phyloP scores from a whole-genome alignment of 441 rosid genomes.

The Capsella rubella region DNA sequence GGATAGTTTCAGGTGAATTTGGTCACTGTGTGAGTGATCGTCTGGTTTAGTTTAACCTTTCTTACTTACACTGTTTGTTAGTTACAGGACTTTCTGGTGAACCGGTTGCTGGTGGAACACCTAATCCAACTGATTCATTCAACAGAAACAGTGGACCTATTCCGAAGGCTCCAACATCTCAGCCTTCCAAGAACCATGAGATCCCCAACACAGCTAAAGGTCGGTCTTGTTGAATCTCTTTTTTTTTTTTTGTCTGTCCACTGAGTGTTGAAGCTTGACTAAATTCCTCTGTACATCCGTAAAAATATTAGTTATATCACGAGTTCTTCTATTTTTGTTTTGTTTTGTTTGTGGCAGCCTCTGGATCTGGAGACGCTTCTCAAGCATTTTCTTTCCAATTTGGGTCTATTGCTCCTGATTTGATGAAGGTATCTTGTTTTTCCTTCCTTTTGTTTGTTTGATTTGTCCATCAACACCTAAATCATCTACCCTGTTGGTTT shows the following conservation, averaged over 20 bases:
- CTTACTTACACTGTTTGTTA: conserved; percentile 1
- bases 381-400: conserved; percentile 79
- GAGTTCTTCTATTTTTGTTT: neutral
- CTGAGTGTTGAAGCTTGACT: neutral
- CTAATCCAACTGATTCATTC: conserved; percentile 55
- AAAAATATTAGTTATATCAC: neutral
- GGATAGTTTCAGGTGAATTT: conserved; percentile 2
- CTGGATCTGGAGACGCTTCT: conserved; percentile 71
- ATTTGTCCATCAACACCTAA: conserved; percentile 24
- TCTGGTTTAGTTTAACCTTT: conserved; percentile 13
- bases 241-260: neutral
- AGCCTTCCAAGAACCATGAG: conserved; percentile 54
- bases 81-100: conserved; percentile 61
- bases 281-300: neutral
- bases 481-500: conserved; percentile 37
- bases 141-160: conserved; percentile 60
- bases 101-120: conserved; percentile 44
- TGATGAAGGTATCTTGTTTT: conserved; percentile 66
- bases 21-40: conserved; percentile 10
- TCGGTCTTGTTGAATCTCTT: conserved; percentile 34
- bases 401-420: conserved; percentile 86
- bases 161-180: conserved; percentile 90
- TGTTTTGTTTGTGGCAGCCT: conserved; percentile 43
- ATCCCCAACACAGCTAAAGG: conserved; percentile 65
- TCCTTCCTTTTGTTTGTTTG: conserved; percentile 17